phyloP scores from a whole-genome alignment of 2,329 filamentous ascomycete genomes.

The Ambrosiella xylebori region DNA sequence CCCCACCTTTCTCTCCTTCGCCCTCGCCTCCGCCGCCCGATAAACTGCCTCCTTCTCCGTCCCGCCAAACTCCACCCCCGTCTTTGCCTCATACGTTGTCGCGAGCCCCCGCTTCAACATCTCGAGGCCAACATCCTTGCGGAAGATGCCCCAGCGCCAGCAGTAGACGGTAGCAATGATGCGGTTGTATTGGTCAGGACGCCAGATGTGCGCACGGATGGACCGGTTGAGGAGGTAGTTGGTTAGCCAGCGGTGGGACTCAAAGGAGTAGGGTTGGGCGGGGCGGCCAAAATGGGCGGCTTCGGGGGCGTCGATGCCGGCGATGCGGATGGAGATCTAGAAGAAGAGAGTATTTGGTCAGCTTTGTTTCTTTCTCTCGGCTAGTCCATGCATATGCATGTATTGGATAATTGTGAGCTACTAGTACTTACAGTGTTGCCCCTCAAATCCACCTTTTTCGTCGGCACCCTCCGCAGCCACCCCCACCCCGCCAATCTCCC shows the following conservation, averaged over 20 bases:
- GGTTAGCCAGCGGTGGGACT: slow-evolving; percentile 69
- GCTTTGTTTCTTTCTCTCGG: neutral
- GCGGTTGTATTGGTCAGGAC: slow-evolving; percentile 79
- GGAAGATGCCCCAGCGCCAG: slow-evolving; percentile 47
- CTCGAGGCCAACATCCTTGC: slow-evolving; percentile 68
- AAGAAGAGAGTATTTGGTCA: slow-evolving; percentile 5
- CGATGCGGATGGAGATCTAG: slow-evolving; percentile 74
- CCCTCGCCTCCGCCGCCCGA: slow-evolving; percentile 45
- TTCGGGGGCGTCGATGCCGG: slow-evolving; percentile 87
- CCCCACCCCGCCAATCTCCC: slow-evolving; percentile 77
- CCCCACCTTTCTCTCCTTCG: slow-evolving; percentile 46
- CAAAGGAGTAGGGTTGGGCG: slow-evolving; percentile 65
- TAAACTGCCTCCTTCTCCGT: slow-evolving; percentile 52
- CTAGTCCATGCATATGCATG: too few species aligned
- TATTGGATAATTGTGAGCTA: too few species aligned
- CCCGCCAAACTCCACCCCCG: slow-evolving; percentile 56
- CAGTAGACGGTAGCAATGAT: slow-evolving; percentile 75
- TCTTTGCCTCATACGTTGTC: slow-evolving; percentile 86
- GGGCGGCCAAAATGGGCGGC: slow-evolving; percentile 79
- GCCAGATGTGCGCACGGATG: slow-evolving; percentile 69
- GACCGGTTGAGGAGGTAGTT: slow-evolving; percentile 51
- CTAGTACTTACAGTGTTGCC: slow-evolving; percentile 49
- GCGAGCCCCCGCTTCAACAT: slow-evolving; percentile 77
- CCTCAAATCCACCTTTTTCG: slow-evolving; percentile 48
- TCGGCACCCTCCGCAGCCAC: slow-evolving; percentile 66